Base-by-base conservation (phyloP, 805 yeast genomes). In the Yarrowia divulgata region DNA sequence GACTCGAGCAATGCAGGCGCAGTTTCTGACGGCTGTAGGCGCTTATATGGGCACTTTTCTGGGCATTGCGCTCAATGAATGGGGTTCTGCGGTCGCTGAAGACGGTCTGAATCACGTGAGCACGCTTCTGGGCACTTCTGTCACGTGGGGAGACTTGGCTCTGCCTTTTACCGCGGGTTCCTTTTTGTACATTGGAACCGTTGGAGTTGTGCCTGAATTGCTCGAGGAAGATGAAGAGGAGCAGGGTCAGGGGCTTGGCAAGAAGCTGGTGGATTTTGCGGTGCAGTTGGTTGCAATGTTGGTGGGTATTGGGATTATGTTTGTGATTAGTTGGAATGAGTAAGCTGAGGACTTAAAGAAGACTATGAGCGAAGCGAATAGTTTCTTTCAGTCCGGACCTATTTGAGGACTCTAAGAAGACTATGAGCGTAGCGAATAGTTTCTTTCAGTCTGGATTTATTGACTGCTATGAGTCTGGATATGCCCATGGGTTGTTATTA, bases 151-250 rank as follows among this genome's bases (percentile, higher is more conserved):
- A 13, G 90, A 87, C 71, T 75, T 85, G 68, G 83, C 89, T 14
- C 78, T 89, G 57, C 93, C 94, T 16, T 84, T 89, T 74, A 88
- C 93, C 0, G 90, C 93, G 1, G 95, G 94, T 71, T 90, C 91
- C 8, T 87, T 90, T 74, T 76, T 90, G 32, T 90, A 90, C 75
- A 88, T 90, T 71, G 91, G 90, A 8, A 83, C 89, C 0, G 88
- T 88, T 29, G 89, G 90, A 55, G 89, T 90, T n/a, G 85, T 90
- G 46, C 94, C 95, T 1, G 92, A 89, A 74, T 76, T 90, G 29
- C 77, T 90, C 55, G 88, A 85, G 73, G 72, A 83, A 2, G 69
- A 66, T 9, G 68, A 63, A 1, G 68, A 48, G 32, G 57, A 63
- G 18, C 39, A 19, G 32, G 78, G 77, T 5, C 77, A 76, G 8